phyloP scores from a whole-genome alignment of 1,139 yeast species.

The Kodamaea sp. region DNA sequence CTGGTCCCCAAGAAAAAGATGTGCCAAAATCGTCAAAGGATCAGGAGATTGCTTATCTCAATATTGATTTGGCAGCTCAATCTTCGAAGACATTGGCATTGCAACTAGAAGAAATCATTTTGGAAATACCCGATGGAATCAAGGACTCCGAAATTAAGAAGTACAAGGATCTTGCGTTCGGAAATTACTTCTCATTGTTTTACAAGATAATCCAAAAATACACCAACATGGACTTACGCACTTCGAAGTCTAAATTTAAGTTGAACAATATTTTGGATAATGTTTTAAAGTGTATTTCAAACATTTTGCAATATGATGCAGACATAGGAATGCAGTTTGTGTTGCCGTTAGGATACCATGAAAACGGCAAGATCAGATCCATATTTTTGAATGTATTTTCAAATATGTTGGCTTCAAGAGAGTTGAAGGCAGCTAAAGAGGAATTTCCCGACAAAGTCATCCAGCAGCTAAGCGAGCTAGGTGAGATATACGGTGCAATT shows the following conservation, averaged over 20 bases:
- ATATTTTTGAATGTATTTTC: constrained; percentile 79
- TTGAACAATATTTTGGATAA: constrained; percentile 59
- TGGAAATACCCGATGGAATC: constrained; percentile 65
- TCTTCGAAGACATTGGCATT: constrained; percentile 59
- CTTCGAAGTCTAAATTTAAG: constrained; percentile 49
- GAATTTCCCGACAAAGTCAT: constrained; percentile 30
- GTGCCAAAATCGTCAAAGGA: constrained; percentile 17
- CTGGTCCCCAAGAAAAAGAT: neutral
- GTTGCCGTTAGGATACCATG: constrained; percentile 76
- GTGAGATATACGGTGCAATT: constrained; percentile 50
- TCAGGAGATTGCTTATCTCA: constrained; percentile 54
- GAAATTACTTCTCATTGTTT: constrained; percentile 70
- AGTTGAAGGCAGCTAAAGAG: constrained; percentile 20
- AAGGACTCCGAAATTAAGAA: constrained; percentile 56
- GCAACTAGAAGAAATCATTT: constrained; percentile 53
- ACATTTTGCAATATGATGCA: constrained; percentile 68
- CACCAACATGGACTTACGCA: constrained; percentile 29
- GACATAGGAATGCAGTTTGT: constrained; percentile 79
- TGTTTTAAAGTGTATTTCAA: constrained; percentile 68
- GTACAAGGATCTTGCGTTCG: constrained; percentile 66
- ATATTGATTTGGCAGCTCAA: constrained; percentile 67
- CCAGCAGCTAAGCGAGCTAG: constrained; percentile 23
- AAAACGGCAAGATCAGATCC: constrained; percentile 61
- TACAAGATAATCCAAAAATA: constrained; percentile 70
- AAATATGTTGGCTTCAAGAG: constrained; percentile 54